Conservation (phyloP, 805 yeast genomes). For the Saccharomycopsis sp. region DNA sequence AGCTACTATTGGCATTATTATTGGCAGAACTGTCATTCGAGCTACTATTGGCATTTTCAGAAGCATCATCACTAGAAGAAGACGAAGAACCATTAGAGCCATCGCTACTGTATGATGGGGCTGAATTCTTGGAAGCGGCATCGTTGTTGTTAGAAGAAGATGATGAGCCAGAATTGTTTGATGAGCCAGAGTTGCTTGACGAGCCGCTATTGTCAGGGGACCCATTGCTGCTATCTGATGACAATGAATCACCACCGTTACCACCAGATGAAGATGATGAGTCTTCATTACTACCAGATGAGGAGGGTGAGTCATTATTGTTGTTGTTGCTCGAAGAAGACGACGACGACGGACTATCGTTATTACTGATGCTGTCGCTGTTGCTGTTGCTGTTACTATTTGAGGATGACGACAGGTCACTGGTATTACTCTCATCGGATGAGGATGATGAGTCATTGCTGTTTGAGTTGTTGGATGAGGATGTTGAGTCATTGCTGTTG, state of each 20-base stretch:
- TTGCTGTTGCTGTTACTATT: not conserved
- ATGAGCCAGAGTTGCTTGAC: not conserved
- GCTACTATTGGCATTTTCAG: not conserved
- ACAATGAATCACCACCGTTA: not conserved
- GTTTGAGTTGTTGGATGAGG: not conserved
- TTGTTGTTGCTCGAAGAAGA: not conserved
- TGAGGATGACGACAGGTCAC: not conserved
- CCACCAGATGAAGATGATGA: too few relatives aligned
- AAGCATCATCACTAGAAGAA: not conserved
- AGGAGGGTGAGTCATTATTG: too few relatives aligned
- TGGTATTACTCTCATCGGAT: not conserved
- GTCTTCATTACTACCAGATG: too few relatives aligned
- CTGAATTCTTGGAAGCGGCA: too few relatives aligned
- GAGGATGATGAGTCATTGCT: not conserved
- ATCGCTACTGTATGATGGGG: not conserved
- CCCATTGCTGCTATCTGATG: not conserved
- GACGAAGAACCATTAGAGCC: constrained; percentile 1
- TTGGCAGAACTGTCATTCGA: not conserved
- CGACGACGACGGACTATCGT: too few relatives aligned
- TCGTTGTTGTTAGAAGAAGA: not conserved
- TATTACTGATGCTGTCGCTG: not conserved
- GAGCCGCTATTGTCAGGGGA: not conserved
- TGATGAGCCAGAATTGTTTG: not conserved
- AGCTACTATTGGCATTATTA: not conserved
- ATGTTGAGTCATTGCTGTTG: not conserved